A percentile compares a stretch with the other conserved stretches of the same genome.
phyloP scores from a whole-genome alignment of 2,329 filamentous ascomycete species.

The Apiospora aurea region DNA sequence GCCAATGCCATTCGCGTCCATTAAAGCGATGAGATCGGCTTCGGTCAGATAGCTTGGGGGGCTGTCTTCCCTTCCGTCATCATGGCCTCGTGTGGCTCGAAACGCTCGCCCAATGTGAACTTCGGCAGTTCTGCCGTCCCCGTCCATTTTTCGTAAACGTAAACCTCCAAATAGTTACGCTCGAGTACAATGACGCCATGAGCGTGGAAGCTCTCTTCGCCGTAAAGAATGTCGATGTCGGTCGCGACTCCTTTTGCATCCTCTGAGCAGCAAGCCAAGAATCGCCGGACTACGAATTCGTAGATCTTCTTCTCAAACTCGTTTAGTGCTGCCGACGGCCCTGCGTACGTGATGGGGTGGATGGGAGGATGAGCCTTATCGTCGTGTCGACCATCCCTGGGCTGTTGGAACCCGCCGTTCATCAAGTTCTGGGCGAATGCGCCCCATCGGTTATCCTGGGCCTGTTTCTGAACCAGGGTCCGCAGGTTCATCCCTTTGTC shows the following conservation, averaged over 20 bases:
- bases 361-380: conserved; percentile 98
- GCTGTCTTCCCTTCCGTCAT: conserved; percentile 92
- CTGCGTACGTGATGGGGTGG: conserved; percentile 89
- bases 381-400: conserved; percentile 84
- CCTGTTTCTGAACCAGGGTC: conserved; percentile 83
- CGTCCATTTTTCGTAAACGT: conserved; percentile 96
- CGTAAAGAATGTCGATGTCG: conserved; percentile 84
- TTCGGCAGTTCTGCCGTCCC: conserved; percentile 82
- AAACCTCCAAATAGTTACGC: conserved; percentile 93
- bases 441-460: conserved; percentile 79
- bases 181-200: conserved; percentile 86
- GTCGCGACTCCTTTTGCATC: conserved; percentile 89
- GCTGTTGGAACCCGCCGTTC: conserved; percentile 79
- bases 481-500: conserved; percentile 87
- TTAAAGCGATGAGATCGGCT: conserved; percentile 91
- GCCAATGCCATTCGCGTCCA: conserved; percentile 98
- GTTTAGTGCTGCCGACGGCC: conserved; percentile 67
- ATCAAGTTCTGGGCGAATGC: conserved; percentile 78
- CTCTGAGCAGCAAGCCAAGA: conserved; percentile 94
- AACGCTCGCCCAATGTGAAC: conserved; percentile 80
- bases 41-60: conserved; percentile 89
- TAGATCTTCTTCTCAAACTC: conserved; percentile 80
- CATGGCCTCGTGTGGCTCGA: conserved; percentile 87
- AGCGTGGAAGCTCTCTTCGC: conserved; percentile 81
- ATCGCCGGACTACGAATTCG: conserved; percentile 90